These are phyloP conservation scores for Megacollybia platyphylla DNA, from an alignment of 1,284 basidiomycete genomes.

Conservation along the genomic window DNA sequence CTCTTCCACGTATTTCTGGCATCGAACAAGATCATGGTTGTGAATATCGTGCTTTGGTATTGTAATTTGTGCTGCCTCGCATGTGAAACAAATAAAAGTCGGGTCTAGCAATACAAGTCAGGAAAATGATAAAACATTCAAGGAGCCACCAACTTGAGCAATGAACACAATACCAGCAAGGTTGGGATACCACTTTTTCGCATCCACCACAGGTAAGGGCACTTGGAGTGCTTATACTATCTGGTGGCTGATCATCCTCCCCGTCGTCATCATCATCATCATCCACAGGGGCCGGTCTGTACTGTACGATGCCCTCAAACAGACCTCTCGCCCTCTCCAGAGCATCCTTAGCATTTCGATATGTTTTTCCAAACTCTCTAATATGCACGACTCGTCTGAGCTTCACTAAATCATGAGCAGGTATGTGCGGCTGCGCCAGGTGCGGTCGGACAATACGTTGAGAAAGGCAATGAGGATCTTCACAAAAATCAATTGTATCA, in stretches of 20 bases:
- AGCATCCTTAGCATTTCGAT: conserved; percentile 10
- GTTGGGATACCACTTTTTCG: conserved; percentile 7
- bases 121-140: not conserved
- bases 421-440: conserved; percentile 12
- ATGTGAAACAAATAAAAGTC: not conserved
- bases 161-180: conserved; percentile 16
- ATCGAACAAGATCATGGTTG: conserved; percentile 12
- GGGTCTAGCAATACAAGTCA: not conserved
- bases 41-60: conserved; percentile 7
- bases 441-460: conserved; percentile 9
- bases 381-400: conserved; percentile 13
- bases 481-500: conserved; percentile 13
- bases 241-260: not conserved
- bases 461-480: conserved; percentile 9
- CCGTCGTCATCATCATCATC: not conserved
- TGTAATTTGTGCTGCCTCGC: not conserved
- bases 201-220: conserved; percentile 3
- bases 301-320: conserved; percentile 2
- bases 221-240: too few species aligned
- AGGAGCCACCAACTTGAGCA: conserved; percentile 9
- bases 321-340: conserved; percentile 5
- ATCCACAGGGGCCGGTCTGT: not conserved
- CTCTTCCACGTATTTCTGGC: conserved; percentile 9
- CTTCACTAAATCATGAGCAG: conserved; percentile 17
- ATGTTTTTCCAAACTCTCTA: conserved; percentile 11